phyloP scores from a whole-genome alignment of 169 alveolate genomes.

The Cryptosporidium sp. region DNA sequence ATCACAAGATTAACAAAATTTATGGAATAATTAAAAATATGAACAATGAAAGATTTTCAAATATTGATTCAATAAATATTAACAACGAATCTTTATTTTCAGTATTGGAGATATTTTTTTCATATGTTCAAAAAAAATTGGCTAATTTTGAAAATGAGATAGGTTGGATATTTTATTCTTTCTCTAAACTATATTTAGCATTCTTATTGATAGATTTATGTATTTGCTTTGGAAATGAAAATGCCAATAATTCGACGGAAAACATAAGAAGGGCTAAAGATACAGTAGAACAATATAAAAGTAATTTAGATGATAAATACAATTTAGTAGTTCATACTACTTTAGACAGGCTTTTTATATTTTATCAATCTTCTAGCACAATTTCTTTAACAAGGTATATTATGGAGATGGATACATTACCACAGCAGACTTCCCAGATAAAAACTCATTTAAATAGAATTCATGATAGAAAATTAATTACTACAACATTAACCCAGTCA shows the following conservation, averaged over 20 bases:
- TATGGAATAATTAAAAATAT: background rate
- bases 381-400: slow-evolving; percentile 46
- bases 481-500: slow-evolving; percentile 52
- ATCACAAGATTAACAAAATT: background rate
- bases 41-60: background rate
- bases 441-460: slow-evolving; percentile 40
- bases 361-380: slow-evolving; percentile 15
- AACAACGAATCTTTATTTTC: background rate
- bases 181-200: slow-evolving; percentile 14
- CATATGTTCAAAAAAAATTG: background rate
- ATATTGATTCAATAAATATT: background rate
- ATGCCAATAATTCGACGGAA: background rate
- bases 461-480: slow-evolving; percentile 16
- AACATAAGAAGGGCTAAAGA: background rate
- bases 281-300: background rate
- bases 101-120: background rate
- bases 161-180: background rate
- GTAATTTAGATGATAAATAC: background rate
- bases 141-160: slow-evolving; percentile 20
- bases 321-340: background rate
- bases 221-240: slow-evolving; percentile 5
- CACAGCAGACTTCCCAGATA: slow-evolving; percentile 21
- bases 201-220: slow-evolving; percentile 16
- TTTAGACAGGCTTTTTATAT: slow-evolving; percentile 14
- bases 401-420: slow-evolving; percentile 49